Evolutionary conservation across 768 basidiomycete species (phyloP), one percentile per base, ranked within the genome.

Genomic region (Coprinopsis strossmayeri): DNA sequence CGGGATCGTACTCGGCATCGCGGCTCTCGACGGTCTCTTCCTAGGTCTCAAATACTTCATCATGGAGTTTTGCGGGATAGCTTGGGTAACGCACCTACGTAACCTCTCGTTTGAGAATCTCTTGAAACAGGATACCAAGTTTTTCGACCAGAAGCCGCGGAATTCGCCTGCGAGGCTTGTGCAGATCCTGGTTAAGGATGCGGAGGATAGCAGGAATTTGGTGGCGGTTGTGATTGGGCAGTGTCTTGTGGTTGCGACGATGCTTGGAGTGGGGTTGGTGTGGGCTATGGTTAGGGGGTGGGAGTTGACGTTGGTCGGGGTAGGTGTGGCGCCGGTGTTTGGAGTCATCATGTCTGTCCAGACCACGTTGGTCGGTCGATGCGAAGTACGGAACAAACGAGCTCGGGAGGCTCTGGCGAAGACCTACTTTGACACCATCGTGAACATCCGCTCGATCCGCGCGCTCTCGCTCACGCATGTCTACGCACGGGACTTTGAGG

Each of bases 251-350:
- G 88, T 94, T 12, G 51, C 66, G 7, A 70, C 86, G 12, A 96
- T 97, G 92, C 74, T 97, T 39, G 62, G 75, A 1, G 70, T 95
- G 2, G 94, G 93, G 5, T 64, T 98, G 17, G 61, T 87, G 15
- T 99, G 96, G 95, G 94, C 94, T 0, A 72, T 97, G 63, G 74
- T 79, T 1, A 69, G 76, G 25, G 91, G 91, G 0, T 99, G 95
- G 96, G 83, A 96, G 67, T 70, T 98, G 55, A 95, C 92, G 0
- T 76, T 98, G 15, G 89, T 88, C 2, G 94, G 93, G 0, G 66
- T 97, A 24, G 91, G 86, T 1, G 78, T 97, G 38, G 90, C 79
- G 0, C 94, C 93, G 0, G 76, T 94, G 10, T 95, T 96, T 58
- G 83, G 79, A 2, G 64, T 77, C 9, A 73, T 78, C 9, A 89